Evolutionary conservation across 768 basidiomycete species (phyloP).

Genomic region (Serendipita sp.): DNA sequence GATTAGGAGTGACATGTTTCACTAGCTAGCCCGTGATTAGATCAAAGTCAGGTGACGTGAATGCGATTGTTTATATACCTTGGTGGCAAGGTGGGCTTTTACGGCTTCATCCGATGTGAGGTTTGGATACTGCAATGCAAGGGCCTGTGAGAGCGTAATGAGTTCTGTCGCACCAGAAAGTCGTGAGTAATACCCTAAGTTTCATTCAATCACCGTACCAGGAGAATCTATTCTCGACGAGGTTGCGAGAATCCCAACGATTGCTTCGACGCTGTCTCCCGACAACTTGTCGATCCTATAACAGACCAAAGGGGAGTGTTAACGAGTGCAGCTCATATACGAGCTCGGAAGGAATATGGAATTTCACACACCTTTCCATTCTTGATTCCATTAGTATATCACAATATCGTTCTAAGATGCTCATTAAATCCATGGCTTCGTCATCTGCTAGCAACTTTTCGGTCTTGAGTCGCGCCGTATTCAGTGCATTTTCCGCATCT

Average conservation of each 20-base stretch:
- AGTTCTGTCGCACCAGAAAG: neutral
- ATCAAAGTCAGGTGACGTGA: neutral
- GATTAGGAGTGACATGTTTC: neutral
- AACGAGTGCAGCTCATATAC: too few species aligned
- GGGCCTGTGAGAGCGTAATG: neutral
- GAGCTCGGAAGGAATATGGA: neutral
- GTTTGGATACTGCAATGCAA: neutral
- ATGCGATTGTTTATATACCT: neutral
- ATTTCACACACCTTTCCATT: neutral
- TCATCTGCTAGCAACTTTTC: slow-evolving; percentile 1
- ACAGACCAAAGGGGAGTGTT: too few species aligned
- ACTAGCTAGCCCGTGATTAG: neutral
- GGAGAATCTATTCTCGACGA: slow-evolving; percentile 1
- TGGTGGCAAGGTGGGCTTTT: neutral
- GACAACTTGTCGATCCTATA: neutral
- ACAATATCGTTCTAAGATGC: neutral
- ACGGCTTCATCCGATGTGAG: neutral
- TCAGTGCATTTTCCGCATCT: neutral
- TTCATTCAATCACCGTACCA: neutral
- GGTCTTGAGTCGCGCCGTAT: neutral
- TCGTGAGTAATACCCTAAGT: neutral
- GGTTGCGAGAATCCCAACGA: neutral
- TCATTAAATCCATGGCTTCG: neutral
- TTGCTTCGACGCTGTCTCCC: neutral
- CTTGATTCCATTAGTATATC: neutral